Base-by-base conservation (phyloP, 176 grass and related monocot species). In the Eremochloa ophiuroides region DNA sequence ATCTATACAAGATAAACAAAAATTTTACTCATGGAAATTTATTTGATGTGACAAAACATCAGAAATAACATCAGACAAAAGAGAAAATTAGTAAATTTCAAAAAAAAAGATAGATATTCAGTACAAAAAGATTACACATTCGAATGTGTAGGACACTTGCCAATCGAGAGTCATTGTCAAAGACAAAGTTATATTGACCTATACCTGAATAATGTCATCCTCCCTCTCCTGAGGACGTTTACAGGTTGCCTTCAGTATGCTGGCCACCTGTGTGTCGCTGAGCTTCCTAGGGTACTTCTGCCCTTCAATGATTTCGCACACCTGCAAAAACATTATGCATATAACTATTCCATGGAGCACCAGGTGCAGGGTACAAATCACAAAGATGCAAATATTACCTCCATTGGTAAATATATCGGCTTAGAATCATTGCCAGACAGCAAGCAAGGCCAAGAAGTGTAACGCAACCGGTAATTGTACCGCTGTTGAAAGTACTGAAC, bases 351-450 rank as follows among this genome's bases (percentile, higher is more conserved):
- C 26, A 55, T 63, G 30, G 46, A 48, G 26, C 42, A 62, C 66
- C 13, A 74, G 20, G 41, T 25, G 16, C 75, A 62, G 17, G 11
- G 20, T 65, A 80, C 14, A 68, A 47, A 86, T 48, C 16, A 74
- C 60, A 31, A 18, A 72, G 28, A 28, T 76, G 18, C 20, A 50
- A 55, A 84, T 16, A 9, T 28, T 84, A 94, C 91, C 94, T 97
- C 94, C 87, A 97, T 94, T 23, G 89, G 89, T 71, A 97, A 88
- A 71, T 88, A 97, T 44, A 81, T 88, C 37, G 94, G 89, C 7
- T 77, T 87, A 74, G 67, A 76, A 40, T 88, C 74, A 60, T 25
- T 97, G 73, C 94, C 94, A 3, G 86, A 81, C 67, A 89, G 91
- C 37, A 97, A 75, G 85, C 94, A 97, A 59, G 94, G 94, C 87